phyloP scores from a whole-genome alignment of 352 stramenopile genomes.

The Phytopythium cucurbitacearum region DNA sequence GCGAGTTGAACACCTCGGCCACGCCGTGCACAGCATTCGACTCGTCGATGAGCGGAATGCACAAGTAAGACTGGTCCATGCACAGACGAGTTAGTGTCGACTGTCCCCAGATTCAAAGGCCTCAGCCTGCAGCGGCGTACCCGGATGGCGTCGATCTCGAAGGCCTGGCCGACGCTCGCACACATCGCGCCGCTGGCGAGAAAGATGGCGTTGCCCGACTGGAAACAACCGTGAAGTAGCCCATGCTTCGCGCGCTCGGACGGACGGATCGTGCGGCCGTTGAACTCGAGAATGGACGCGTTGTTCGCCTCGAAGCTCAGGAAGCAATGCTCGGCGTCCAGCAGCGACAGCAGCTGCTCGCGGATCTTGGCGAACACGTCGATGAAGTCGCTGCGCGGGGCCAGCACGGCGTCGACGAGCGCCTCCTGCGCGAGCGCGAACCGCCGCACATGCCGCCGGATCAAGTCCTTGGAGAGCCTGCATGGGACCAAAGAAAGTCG shows the following conservation, averaged over 20 bases:
- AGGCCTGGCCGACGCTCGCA: constrained; percentile 16
- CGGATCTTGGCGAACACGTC: constrained; percentile 52
- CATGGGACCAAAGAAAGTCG: not conserved
- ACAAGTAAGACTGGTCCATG: constrained; percentile 46
- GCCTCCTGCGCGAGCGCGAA: constrained; percentile 48
- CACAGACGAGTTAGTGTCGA: not conserved
- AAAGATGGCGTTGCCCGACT: constrained; percentile 33
- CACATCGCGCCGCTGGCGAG: constrained; percentile 19
- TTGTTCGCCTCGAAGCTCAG: constrained; percentile 50
- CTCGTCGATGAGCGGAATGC: constrained; percentile 59
- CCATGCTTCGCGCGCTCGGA: constrained; percentile 23
- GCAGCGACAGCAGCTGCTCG: constrained; percentile 55
- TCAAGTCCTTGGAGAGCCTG: constrained; percentile 48
- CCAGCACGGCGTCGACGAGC: constrained; percentile 44
- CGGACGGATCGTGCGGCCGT: constrained; percentile 44
- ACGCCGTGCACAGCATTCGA: constrained; percentile 45
- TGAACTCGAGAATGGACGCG: constrained; percentile 50
- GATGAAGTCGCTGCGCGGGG: constrained; percentile 39
- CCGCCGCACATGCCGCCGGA: constrained; percentile 35
- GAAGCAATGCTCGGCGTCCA: constrained; percentile 61
- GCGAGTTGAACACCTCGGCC: constrained; percentile 69
- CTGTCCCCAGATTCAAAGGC: too few relatives aligned
- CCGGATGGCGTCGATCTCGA: constrained; percentile 37
- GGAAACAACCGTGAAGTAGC: constrained; percentile 17
- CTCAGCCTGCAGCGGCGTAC: constrained; percentile 7